Percentiles rank a stretch among this genome's conserved stretches.
phyloP scores from a whole-genome alignment of 2,329 filamentous ascomycete genomes.

The Rhynchosporium secalis region DNA sequence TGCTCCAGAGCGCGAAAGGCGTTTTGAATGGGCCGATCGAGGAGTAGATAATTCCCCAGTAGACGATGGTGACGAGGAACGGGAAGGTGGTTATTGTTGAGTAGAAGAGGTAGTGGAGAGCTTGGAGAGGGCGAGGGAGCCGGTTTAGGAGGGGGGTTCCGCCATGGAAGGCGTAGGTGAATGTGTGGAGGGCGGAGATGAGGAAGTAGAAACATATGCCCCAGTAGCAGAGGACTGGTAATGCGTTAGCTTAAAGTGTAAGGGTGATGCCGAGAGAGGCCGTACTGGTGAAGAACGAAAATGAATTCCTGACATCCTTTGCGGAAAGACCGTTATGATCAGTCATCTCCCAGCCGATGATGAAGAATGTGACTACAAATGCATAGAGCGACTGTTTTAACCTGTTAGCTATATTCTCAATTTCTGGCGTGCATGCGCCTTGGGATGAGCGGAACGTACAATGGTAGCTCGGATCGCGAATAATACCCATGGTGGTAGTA shows the following conservation, averaged over 20 bases:
- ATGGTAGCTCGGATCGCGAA: conserved; percentile 57
- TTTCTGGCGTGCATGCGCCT: conserved; percentile 10
- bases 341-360: conserved; percentile 65
- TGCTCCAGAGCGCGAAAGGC: conserved; percentile 60
- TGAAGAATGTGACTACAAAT: conserved; percentile 68
- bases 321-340: conserved; percentile 40
- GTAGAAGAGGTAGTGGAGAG: conserved; percentile 65
- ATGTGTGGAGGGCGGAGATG: conserved; percentile 66
- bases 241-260: background rate
- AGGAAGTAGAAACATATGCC: conserved; percentile 78
- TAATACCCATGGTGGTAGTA: conserved; percentile 66
- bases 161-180: conserved; percentile 60
- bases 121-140: conserved; percentile 62
- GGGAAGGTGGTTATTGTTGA: conserved; percentile 63
- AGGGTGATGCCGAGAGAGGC: background rate
- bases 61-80: conserved; percentile 69
- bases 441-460: conserved; percentile 44
- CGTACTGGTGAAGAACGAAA: conserved; percentile 77
- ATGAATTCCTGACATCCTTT: conserved; percentile 52
- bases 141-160: conserved; percentile 57
- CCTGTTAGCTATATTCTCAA: conserved; percentile 17
- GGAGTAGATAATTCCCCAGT: conserved; percentile 63
- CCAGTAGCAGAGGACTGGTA: conserved; percentile 63
- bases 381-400: conserved; percentile 60
- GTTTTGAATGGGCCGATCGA: conserved; percentile 45